Evolutionary conservation across 352 stramenopile genomes (phyloP), one percentile per base, ranked within the genome.

Genomic region (Pythium coloratum): DNA sequence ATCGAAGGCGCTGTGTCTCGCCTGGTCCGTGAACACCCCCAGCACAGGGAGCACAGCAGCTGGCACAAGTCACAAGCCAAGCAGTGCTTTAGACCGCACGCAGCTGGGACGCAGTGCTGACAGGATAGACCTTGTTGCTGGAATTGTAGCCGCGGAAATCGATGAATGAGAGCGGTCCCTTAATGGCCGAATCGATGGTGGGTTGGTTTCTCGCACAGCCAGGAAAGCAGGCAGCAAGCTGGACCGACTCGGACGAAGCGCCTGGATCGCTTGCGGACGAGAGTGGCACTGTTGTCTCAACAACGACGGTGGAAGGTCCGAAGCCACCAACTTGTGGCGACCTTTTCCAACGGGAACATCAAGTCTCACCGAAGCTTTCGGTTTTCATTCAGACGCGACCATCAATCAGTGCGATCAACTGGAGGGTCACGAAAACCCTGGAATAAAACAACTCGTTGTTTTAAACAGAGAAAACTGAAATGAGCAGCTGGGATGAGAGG

Each of bases 381-480:
- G 7, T 58, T 58, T 58, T 14, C 10, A 24, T 34, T 34, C 14
- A 18, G 20, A 33, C 44, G 10, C 20, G 55, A 60, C 55, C 55
- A 60, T 60, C 55, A 60, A 60, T 60, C 55, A 49, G 6, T 18
- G 16, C 51, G 7, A 36, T 28, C 26, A 58, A 58, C 24, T 7
- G 51, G 38, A 12, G 12, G 3, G 24, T 38, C 7, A 18, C 10
- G 18, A 59, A 59, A 59, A 46, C 3, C 18, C 10, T 16, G 16
- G 55, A 50, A 34, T 60, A 60, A 60, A 60, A 60, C 55, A 60
- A 16, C 28, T 20, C 6, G n/a, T 12, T 60, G 32, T 60, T 47
- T 60, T 49, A 42, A 60, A 46, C 30, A 36, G 2, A 20, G 7
- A 16, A 49, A 44, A 44, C 0, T 13, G n/a, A 28, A 49, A 46